Evolutionary conservation across 1,284 basidiomycete species (phyloP).

Genomic region (Heterobasidion irregulare): DNA sequence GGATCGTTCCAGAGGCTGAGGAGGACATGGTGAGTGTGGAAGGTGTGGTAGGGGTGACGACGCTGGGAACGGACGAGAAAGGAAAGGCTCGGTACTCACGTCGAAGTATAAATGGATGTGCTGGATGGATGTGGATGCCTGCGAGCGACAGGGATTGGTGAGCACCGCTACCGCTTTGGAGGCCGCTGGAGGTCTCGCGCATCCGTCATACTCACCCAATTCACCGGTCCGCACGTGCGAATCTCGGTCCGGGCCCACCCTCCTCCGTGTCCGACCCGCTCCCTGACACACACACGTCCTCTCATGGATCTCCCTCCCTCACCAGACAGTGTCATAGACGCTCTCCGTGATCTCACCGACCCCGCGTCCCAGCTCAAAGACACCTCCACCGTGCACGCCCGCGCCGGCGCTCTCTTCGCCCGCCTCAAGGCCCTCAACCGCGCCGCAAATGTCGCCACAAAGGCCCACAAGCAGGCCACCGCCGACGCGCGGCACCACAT

Average conservation of each 20-base stretch:
- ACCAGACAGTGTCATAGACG: constrained; percentile 48
- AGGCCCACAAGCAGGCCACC: constrained; percentile 64
- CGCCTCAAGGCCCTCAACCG: constrained; percentile 71
- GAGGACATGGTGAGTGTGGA: constrained; percentile 17
- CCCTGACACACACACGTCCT: not conserved
- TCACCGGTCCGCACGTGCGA: too few species aligned
- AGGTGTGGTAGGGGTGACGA: not conserved
- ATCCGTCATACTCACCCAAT: not conserved
- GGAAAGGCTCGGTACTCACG: too few species aligned
- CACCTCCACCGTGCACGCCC: constrained; percentile 43
- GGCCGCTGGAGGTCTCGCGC: not conserved
- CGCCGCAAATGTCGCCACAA: constrained; percentile 60
- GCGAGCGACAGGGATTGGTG: not conserved
- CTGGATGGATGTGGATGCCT: not conserved
- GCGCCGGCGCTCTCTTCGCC: constrained; percentile 63
- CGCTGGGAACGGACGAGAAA: not conserved
- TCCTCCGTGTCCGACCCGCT: constrained; percentile 9
- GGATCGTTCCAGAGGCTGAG: constrained; percentile 71
- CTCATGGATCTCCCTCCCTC: constrained; percentile 4
- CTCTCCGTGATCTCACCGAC: constrained; percentile 53
- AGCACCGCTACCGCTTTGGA: not conserved
- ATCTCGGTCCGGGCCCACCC: too few species aligned
- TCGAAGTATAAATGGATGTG: not conserved
- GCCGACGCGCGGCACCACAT: constrained; percentile 67
- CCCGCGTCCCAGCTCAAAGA: constrained; percentile 36